These are phyloP conservation scores for Perkinsus olseni DNA, from an alignment of 169 alveolate genomes.

Conservation along the genomic window DNA sequence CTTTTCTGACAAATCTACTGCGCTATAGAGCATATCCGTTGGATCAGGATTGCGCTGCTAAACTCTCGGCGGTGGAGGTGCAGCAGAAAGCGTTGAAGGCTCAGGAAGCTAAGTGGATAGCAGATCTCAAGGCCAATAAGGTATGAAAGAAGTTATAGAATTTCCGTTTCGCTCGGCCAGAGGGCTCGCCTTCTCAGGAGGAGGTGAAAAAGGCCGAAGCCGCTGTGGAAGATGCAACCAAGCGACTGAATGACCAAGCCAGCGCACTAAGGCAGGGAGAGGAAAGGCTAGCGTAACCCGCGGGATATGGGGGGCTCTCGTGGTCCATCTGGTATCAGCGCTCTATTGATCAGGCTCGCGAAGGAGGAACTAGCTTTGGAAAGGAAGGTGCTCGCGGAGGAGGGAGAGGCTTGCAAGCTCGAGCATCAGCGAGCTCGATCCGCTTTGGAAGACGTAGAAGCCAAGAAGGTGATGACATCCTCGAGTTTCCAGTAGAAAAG, in stretches of 20 bases:
- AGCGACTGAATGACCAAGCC: background rate
- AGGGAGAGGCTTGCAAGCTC: background rate
- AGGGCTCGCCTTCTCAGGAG: no score
- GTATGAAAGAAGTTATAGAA: no score
- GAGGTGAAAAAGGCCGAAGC: background rate
- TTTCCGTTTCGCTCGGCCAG: no score
- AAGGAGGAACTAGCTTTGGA: background rate
- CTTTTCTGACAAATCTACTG: no score
- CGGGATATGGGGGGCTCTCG: no score
- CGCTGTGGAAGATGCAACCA: background rate
- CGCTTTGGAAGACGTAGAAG: background rate
- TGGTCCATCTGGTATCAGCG: background rate
- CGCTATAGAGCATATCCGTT: no score
- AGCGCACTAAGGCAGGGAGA: background rate
- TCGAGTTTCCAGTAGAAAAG: background rate
- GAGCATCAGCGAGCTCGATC: background rate
- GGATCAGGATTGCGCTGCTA: background rate
- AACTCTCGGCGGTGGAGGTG: background rate
- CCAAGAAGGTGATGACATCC: background rate
- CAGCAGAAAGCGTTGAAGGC: background rate
- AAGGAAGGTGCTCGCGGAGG: background rate
- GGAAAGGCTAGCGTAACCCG: background rate
- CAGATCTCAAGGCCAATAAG: background rate
- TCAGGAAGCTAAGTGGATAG: background rate
- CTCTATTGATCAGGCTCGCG: background rate